Conservation (phyloP, 2,329 filamentous ascomycete genomes). For the Tympanopsis confertula region DNA sequence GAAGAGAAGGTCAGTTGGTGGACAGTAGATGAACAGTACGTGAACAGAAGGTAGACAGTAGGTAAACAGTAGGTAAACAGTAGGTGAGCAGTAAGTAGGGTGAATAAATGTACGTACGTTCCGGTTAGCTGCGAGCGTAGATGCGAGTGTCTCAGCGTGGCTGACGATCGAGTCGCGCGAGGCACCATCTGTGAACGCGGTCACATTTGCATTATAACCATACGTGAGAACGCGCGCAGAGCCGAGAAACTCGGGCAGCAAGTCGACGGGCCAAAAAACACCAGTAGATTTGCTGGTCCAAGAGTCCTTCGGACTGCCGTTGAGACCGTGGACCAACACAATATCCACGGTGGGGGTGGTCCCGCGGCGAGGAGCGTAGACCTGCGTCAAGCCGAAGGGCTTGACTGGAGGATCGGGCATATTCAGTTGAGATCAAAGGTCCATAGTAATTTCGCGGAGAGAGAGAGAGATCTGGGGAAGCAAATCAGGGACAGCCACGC, state of each 20-base stretch:
- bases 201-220: constrained; percentile 61
- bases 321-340: constrained; percentile 1
- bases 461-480: too few species aligned
- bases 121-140: constrained; percentile 50
- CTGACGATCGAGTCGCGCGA: constrained; percentile 58
- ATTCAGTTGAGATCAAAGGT: too few species aligned
- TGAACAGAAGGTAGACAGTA: too few species aligned
- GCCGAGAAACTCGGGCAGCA: constrained; percentile 49
- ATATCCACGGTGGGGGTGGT: background rate
- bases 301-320: constrained; percentile 30
- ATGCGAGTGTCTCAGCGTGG: constrained; percentile 59
- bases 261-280: constrained; percentile 58
- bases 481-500: too few species aligned
- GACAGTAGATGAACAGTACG: too few species aligned
- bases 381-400: background rate
- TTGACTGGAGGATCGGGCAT: too few species aligned
- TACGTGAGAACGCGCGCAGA: constrained; percentile 58
- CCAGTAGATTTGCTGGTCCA: constrained; percentile 38
- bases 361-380: background rate
- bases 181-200: constrained; percentile 34
- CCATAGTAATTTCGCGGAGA: too few species aligned
- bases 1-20: constrained; percentile 12
- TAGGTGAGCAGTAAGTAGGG: constrained; percentile 4
- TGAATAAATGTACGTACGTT: constrained; percentile 19
- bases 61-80: too few species aligned